Percentiles rank a stretch among this genome's conserved stretches.
Evolutionary conservation across 805 yeast species (phyloP).

Genomic region (Yarrowia bubula): DNA sequence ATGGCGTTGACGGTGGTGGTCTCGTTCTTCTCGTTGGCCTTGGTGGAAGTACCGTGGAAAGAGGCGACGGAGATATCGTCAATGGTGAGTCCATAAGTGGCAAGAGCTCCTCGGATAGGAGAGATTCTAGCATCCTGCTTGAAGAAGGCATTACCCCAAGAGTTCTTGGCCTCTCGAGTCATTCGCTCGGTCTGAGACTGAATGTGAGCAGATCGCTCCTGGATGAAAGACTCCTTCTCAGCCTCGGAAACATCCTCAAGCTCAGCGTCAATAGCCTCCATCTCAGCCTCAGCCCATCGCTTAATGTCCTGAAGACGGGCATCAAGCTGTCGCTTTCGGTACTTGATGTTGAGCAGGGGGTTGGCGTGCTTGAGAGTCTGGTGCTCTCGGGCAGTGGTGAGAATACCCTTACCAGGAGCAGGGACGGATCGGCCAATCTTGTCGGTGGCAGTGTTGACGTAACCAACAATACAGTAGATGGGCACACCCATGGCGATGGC

Average conservation of each 20-base stretch:
- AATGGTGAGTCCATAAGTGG: conserved; percentile 85
- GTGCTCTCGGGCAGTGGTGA: conserved; percentile 95
- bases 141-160: conserved; percentile 96
- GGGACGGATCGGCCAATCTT: conserved; percentile 99
- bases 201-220: conserved; percentile 85
- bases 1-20: conserved; percentile 84
- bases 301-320: conserved; percentile 74
- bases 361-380: conserved; percentile 75
- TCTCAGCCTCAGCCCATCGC: conserved; percentile 81
- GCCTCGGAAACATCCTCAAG: conserved; percentile 52
- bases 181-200: conserved; percentile 81
- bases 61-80: conserved; percentile 97
- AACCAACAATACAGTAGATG: conserved; percentile 89
- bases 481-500: conserved; percentile 99
- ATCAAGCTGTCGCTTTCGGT: conserved; percentile 88
- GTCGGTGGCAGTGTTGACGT: conserved; percentile 96
- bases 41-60: conserved; percentile 98
- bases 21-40: conserved; percentile 98
- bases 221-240: conserved; percentile 55
- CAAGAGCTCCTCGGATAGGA: conserved; percentile 95
- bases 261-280: conserved; percentile 67
- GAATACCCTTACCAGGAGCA: conserved; percentile 99
- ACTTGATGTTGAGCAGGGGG: conserved; percentile 80
- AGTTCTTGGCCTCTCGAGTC: conserved; percentile 80
- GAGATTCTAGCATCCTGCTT: conserved; percentile 89